Percentiles rank a stretch among this genome's conserved stretches.
phyloP scores from a whole-genome alignment of 257 asterid genomes.

The Plantago ovata region DNA sequence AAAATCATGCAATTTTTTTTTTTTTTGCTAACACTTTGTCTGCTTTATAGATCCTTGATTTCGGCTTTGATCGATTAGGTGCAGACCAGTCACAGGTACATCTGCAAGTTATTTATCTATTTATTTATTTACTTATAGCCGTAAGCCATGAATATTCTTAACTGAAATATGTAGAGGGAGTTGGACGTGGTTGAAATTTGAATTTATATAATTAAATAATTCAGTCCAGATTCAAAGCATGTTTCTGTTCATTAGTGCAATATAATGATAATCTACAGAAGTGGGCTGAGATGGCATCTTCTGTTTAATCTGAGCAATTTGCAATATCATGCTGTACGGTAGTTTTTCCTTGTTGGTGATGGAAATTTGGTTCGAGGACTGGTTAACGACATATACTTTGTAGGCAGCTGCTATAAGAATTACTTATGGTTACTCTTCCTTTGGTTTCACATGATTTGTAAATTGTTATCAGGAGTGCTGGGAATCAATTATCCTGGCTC shows the following conservation, averaged over 20 bases:
- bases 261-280: background rate
- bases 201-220: background rate
- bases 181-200: constrained; percentile 8
- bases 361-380: no score
- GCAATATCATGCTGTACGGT: no score
- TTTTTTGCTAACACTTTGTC: constrained; percentile 26
- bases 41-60: constrained; percentile 80
- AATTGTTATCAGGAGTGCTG: no score
- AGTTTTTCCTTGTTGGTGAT: no score
- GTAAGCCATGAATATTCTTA: constrained; percentile 6
- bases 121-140: background rate
- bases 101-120: constrained; percentile 12
- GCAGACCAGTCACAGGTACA: constrained; percentile 92
- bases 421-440: no score
- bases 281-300: no score
- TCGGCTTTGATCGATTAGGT: constrained; percentile 93
- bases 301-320: no score
- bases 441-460: no score
- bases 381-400: no score
- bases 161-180: constrained; percentile 8
- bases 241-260: constrained; percentile 9
- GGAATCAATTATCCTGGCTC: no score
- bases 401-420: no score
- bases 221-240: background rate
- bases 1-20: constrained; percentile 10